phyloP scores from a whole-genome alignment of 108 stramenopile genomes.

The Skeletonema costatum region DNA sequence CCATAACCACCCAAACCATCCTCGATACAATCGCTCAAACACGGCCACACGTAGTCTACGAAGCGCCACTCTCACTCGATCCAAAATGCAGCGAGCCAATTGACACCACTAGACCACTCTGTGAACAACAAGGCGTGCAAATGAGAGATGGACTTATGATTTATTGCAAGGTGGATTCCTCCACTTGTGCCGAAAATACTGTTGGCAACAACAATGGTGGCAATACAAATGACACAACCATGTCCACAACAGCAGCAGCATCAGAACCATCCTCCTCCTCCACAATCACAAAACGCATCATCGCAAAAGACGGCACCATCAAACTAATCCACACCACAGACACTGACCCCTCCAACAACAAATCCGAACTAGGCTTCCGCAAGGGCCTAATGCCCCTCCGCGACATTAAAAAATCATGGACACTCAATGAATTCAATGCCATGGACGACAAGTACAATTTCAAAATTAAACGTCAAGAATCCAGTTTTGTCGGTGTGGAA shows the following conservation, averaged over 20 bases:
- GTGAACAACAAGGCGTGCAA: constrained; percentile 49
- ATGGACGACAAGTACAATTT: constrained; percentile 94
- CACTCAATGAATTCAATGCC: constrained; percentile 91
- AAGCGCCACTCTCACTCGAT: constrained; percentile 62
- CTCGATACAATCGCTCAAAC: constrained; percentile 59
- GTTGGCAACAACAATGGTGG: constrained; percentile 3
- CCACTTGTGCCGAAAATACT: constrained; percentile 60
- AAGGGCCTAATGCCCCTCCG: constrained; percentile 91
- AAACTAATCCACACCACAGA: constrained; percentile 70
- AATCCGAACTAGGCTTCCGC: constrained; percentile 72
- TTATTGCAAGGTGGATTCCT: constrained; percentile 81
- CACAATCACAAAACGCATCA: constrained; percentile 73
- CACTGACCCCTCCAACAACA: constrained; percentile 17
- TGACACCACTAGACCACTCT: constrained; percentile 42
- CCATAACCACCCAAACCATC: constrained; percentile 53
- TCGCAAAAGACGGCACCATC: constrained; percentile 84
- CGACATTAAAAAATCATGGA: constrained; percentile 99
- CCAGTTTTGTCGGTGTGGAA: constrained; percentile 54
- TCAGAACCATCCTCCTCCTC: not conserved
- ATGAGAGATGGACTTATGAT: constrained; percentile 64
- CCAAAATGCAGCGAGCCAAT: constrained; percentile 63
- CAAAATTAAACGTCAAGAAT: constrained; percentile 90
- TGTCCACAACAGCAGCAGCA: not conserved
- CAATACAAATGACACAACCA: constrained; percentile 3
- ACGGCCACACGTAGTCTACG: constrained; percentile 77